Evolutionary conservation across 2,329 filamentous ascomycete species (phyloP), one percentile per base, ranked within the genome.

Genomic region (Ophiostoma sp.): DNA sequence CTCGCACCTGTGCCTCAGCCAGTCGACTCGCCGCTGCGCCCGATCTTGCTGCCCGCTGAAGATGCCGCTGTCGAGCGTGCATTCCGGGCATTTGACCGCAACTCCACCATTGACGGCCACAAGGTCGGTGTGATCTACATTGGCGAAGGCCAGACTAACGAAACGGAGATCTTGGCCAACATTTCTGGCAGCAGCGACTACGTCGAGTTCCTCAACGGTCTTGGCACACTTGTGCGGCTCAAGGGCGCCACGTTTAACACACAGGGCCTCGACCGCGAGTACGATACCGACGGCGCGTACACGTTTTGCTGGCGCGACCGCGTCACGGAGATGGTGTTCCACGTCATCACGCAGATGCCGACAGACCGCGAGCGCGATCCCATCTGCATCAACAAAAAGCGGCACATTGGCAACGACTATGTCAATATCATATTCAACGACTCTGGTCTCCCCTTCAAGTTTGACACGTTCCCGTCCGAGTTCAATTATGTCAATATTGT

Each of bases 361-460:
- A 97, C 93, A 11, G 87, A 96, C 76, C 82, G 90, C 17, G 88
- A 93, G 69, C 85, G 87, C 39, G 93, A 97, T 75, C 87, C 90
- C 11, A 85, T 87, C 72, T 93, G 90, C 76, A 89, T 90, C 72
- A 85, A 88, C 78, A 99, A 99, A 82, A 99, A 99, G 80, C 86
- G 89, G 2, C 96, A 98, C 77, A 95, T 98, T 72, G 95, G 95
- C 71, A 99, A 99, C 77, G 95, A 98, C 79, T 96, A 92, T 78
- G 95, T 99, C 77, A 98, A 97, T 77, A 96, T 99, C 75, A 90
- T 99, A 71, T 99, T 96, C 84, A 99, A 99, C 78, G 93, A 96
- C 76, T 97, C 94, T 1, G 94, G 95, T n/a, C 79, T 89, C 67
- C 90, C 91, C 0, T 98, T 97, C 81, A 86, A 87, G 69, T 96